phyloP scores from a whole-genome alignment of 495 filamentous ascomycete species.

The Penicillium waksmanii region DNA sequence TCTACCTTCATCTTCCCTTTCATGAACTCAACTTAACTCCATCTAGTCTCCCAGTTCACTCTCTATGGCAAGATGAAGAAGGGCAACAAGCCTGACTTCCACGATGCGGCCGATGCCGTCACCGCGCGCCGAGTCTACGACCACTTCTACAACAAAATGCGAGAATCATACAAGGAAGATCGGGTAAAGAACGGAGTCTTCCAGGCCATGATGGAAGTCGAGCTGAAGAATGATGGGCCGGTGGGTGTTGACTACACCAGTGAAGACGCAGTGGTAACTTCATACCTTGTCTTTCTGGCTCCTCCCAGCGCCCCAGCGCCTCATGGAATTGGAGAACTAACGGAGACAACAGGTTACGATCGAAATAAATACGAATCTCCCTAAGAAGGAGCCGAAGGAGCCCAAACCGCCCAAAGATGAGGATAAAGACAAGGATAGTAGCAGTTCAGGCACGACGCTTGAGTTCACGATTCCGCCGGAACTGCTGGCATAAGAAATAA shows the following conservation, averaged over 20 bases:
- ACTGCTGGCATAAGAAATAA: slow-evolving; percentile 38
- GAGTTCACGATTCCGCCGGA: slow-evolving; percentile 47
- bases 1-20: slow-evolving; percentile 1
- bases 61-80: slow-evolving; percentile 90
- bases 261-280: slow-evolving; percentile 65
- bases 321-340: slow-evolving; percentile 20
- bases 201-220: slow-evolving; percentile 98
- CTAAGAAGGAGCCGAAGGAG: slow-evolving; percentile 52
- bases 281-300: slow-evolving; percentile 39
- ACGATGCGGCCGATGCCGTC: slow-evolving; percentile 77
- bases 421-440: slow-evolving; percentile 23
- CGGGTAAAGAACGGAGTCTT: slow-evolving; percentile 94
- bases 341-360: slow-evolving; percentile 61
- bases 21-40: not conserved
- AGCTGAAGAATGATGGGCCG: slow-evolving; percentile 90
- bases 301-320: slow-evolving; percentile 31
- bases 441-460: slow-evolving; percentile 24
- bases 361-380: slow-evolving; percentile 64
- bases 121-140: slow-evolving; percentile 82
- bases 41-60: slow-evolving; percentile 95
- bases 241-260: slow-evolving; percentile 75
- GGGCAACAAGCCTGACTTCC: slow-evolving; percentile 93
- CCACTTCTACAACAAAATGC: slow-evolving; percentile 75
- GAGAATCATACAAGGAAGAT: slow-evolving; percentile 70
- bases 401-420: slow-evolving; percentile 17